Conservation (phyloP, 345 rosid species). For the Acer saccharum region DNA sequence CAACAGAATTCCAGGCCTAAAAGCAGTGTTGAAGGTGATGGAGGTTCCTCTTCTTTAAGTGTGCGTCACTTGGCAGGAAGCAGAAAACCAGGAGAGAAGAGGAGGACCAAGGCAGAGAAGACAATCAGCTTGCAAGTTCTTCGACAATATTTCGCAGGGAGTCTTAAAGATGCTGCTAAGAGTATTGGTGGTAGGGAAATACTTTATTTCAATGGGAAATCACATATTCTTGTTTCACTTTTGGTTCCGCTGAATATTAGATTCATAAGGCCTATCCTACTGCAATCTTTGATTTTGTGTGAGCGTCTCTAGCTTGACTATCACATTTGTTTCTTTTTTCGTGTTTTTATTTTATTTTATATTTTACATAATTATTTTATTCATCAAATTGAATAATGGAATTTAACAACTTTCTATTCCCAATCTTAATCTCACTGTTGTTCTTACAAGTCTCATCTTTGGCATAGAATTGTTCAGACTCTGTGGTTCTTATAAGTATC, state of each 20-base stretch:
- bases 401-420: not conserved
- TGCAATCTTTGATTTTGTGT: slow-evolving; percentile 10
- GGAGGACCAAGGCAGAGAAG: slow-evolving; percentile 78
- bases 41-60: slow-evolving; percentile 35
- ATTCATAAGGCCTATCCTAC: not conserved
- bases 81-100: slow-evolving; percentile 60
- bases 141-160: slow-evolving; percentile 86
- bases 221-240: slow-evolving; percentile 8
- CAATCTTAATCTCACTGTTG: not conserved
- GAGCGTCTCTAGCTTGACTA: slow-evolving; percentile 6
- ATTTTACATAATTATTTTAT: not conserved
- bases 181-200: slow-evolving; percentile 80
- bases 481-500: not conserved
- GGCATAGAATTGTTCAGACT: not conserved
- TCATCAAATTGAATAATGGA: not conserved
- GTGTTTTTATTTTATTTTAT: too few relatives aligned
- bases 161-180: slow-evolving; percentile 97
- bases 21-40: slow-evolving; percentile 32
- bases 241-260: not conserved
- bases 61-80: slow-evolving; percentile 34
- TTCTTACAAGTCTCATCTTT: slow-evolving; percentile 6
- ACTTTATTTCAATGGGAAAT: slow-evolving; percentile 21
- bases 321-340: not conserved
- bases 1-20: slow-evolving; percentile 37
- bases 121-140: slow-evolving; percentile 84